Base-by-base conservation (phyloP, 106 monocot genomes). In the Cymbidium sinense region DNA sequence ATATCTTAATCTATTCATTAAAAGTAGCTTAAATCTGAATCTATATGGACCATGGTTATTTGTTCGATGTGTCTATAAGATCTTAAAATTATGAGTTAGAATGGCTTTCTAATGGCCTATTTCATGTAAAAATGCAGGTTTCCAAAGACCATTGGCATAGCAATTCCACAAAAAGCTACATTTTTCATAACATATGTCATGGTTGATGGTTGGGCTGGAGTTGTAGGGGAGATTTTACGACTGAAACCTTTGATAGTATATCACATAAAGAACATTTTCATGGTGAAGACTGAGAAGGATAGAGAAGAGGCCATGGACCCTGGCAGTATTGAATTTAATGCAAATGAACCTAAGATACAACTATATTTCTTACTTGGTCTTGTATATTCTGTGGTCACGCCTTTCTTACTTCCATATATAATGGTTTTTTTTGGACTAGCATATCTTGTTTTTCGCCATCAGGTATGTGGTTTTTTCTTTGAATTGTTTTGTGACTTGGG, bases 231-330 rank as follows among this genome's bases (percentile, higher is more conserved):
- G 71, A 84, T 86, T 50, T 70, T 87, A 21, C 77, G 89, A 67
- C 62, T 89, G 52, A 87, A 84, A 71, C 86, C 89, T 12, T 71
- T 89, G 28, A 80, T 89, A 29, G 82, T 87, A 6, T 87, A 74
- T 75, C 87, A 87, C 73, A 50, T 89, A 76, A 86, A 87, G 76
- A 87, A 86, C 55, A 52, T 85, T 25, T 84, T 89, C 62, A 43
- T 89, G 67, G 89, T 89, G 17, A 89, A 89, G 76, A 89, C 89
- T 13, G 89, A 89, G 29, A 84, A 89, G 43, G 89, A 89, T 39
- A 72, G 84, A 37, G 82, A 84, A 35, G 80, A 82, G n/a, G 89
- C 89, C 0, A 89, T 86, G 89, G 84, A 89, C 77, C 89, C 89
- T 30, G 89, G 89, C 34, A 86, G 89, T 77, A 84, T 89, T 39